phyloP scores from a whole-genome alignment of 225 moss, liverwort and hornwort genomes.

The Ulota crispa region DNA sequence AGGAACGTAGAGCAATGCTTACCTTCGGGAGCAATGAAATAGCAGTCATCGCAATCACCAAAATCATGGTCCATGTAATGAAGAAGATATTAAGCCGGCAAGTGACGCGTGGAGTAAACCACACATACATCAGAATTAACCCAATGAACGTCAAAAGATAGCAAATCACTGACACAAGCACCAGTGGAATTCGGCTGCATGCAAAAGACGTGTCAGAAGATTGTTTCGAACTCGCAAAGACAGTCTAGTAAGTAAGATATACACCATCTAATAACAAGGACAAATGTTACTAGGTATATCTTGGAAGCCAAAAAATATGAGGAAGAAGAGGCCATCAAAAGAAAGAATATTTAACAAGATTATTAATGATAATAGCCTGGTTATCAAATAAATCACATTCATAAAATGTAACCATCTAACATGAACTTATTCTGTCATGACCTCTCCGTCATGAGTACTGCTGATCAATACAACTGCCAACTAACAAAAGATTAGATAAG shows the following conservation, averaged over 20 bases:
- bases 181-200: constrained; percentile 73
- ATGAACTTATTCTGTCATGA: background rate
- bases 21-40: constrained; percentile 81
- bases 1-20: constrained; percentile 14
- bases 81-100: constrained; percentile 94
- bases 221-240: constrained; percentile 3
- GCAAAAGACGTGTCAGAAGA: constrained; percentile 17
- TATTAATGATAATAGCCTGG: background rate
- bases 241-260: background rate
- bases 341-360: background rate
- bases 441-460: background rate
- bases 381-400: background rate
- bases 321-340: background rate
- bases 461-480: background rate
- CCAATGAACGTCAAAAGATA: constrained; percentile 61
- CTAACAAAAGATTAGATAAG: background rate
- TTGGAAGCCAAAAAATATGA: background rate
- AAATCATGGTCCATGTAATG: constrained; percentile 88
- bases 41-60: constrained; percentile 69
- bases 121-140: constrained; percentile 85
- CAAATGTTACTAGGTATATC: background rate
- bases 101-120: constrained; percentile 80
- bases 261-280: background rate
- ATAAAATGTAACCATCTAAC: background rate
- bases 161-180: constrained; percentile 59